Percentiles rank a stretch among this genome's conserved stretches.
These are phyloP conservation scores for Rubroboletus pulcherrimus DNA, from an alignment of 768 basidiomycete species.

Conservation along the genomic window DNA sequence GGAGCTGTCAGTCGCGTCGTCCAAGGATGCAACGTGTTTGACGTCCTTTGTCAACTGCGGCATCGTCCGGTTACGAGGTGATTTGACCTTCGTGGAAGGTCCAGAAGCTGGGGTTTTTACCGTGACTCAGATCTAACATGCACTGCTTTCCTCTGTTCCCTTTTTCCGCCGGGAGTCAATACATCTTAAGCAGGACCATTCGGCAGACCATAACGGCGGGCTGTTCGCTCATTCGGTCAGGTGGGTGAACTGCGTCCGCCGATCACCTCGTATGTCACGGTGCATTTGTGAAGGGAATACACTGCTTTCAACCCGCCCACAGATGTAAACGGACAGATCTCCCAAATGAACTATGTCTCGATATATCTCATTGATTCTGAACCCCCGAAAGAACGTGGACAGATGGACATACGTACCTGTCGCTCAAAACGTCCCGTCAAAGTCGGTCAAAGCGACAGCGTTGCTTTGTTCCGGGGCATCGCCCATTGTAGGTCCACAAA, in stretches of 20 bases:
- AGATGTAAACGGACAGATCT: neutral
- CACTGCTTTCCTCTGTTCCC: neutral
- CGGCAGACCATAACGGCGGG: neutral
- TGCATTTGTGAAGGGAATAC: no score
- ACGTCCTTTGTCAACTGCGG: neutral
- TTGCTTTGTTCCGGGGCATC: conserved; percentile 2
- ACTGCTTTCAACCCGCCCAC: neutral
- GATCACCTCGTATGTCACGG: neutral
- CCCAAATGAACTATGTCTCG: neutral
- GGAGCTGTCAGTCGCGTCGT: neutral
- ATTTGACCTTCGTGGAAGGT: neutral
- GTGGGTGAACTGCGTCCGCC: neutral
- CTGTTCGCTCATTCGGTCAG: neutral
- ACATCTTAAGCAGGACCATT: no score
- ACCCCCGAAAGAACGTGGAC: neutral
- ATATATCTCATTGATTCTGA: neutral
- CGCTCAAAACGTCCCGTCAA: neutral
- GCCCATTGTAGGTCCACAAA: conserved; percentile 3
- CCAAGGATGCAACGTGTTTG: neutral
- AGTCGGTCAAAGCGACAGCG: neutral
- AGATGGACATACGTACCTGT: neutral
- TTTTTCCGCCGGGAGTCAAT: neutral
- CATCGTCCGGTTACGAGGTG: neutral
- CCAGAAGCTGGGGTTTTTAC: neutral
- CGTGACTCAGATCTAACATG: neutral